Percentiles rank a stretch among this genome's conserved stretches.
Evolutionary conservation across 768 basidiomycete species (phyloP).

Genomic region (Lentinula lateritia): DNA sequence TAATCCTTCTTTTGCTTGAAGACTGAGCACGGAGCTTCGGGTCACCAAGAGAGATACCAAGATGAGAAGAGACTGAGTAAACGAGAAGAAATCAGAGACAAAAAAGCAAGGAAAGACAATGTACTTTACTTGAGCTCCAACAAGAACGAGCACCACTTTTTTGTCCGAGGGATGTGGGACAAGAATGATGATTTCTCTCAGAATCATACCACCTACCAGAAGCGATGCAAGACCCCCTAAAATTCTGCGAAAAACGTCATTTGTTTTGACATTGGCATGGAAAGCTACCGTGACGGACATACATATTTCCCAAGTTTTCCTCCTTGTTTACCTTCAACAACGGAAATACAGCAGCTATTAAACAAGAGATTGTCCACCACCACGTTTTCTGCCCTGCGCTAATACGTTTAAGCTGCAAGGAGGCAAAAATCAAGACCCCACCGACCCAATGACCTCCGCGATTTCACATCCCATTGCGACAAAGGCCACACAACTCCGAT

Average conservation of each 20-base stretch:
- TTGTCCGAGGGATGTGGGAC: neutral
- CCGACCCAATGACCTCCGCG: slow-evolving; percentile 13
- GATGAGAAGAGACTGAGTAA: slow-evolving; percentile 31
- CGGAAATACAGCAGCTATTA: slow-evolving; percentile 62
- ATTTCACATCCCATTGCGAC: slow-evolving; percentile 36
- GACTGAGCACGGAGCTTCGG: slow-evolving; percentile 46
- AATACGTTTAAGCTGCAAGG: neutral
- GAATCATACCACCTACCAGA: slow-evolving; percentile 18
- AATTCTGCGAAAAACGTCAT: slow-evolving; percentile 24
- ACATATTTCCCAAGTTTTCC: slow-evolving; percentile 62
- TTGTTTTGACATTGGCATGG: neutral
- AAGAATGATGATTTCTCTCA: neutral
- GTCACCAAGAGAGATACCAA: slow-evolving; percentile 47
- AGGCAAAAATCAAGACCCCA: neutral
- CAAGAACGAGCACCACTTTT: neutral
- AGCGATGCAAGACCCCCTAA: slow-evolving; percentile 44
- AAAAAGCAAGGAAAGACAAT: neutral
- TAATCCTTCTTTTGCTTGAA: slow-evolving; percentile 64
- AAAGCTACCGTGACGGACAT: slow-evolving; percentile 16
- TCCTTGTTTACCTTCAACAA: slow-evolving; percentile 66
- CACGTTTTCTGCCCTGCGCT: neutral
- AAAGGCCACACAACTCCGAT: slow-evolving; percentile 68
- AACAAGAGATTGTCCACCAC: slow-evolving; percentile 46
- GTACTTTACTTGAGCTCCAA: neutral
- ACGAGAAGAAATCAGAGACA: neutral